phyloP scores from a whole-genome alignment of 2,329 filamentous ascomycete species.

The Fulvia fulva region DNA sequence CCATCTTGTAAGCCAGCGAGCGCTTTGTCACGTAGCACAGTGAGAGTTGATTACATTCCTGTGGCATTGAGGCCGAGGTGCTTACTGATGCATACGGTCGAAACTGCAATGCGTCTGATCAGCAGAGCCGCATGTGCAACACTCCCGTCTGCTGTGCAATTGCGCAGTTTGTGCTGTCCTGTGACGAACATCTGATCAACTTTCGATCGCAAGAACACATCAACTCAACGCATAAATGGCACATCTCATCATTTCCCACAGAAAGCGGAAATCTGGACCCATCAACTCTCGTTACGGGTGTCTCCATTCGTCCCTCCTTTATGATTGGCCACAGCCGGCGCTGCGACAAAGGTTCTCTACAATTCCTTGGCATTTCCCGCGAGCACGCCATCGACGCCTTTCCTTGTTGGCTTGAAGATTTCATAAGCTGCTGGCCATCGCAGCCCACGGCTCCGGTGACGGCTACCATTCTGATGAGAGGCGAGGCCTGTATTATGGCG shows the following conservation, averaged over 20 bases:
- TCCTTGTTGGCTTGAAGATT: neutral
- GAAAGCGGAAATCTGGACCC: neutral
- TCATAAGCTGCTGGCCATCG: neutral
- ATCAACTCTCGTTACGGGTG: too few relatives aligned
- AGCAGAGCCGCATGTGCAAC: neutral
- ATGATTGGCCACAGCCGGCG: neutral
- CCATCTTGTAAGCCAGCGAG: neutral
- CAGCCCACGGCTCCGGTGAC: neutral
- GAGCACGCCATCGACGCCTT: neutral
- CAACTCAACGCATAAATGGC: neutral
- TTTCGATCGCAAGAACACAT: neutral
- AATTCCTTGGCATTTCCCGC: neutral
- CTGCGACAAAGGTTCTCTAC: neutral
- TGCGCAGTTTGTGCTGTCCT: neutral
- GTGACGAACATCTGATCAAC: neutral
- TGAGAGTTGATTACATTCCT: neutral
- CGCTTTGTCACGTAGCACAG: neutral
- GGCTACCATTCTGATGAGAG: neutral
- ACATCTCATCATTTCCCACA: neutral
- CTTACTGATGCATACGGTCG: neutral
- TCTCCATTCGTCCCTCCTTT: neutral
- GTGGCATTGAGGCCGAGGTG: neutral
- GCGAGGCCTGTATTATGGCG: constrained; percentile 6
- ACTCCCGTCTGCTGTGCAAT: too few relatives aligned
- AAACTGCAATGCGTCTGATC: neutral